Conservation (phyloP, 257 asterid species). For the Ligustrum vulgare region DNA sequence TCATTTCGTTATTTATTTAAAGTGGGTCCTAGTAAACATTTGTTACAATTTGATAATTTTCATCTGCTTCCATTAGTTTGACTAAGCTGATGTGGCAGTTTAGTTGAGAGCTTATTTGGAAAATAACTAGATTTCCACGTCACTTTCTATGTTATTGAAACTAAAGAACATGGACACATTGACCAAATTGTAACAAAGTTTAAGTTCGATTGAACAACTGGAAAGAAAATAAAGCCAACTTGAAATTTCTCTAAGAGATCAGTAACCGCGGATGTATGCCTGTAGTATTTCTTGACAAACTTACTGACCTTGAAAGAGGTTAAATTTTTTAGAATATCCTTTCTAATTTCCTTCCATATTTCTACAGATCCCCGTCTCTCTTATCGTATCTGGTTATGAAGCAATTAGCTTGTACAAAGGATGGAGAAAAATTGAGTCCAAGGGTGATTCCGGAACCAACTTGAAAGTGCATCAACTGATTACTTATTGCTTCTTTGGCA, state of each 20-base stretch:
- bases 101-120: not conserved
- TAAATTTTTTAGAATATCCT: not conserved
- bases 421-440: conserved; percentile 74
- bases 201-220: not conserved
- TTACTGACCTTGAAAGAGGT: not conserved
- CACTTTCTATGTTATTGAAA: not conserved
- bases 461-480: conserved; percentile 61
- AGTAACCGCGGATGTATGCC: not conserved
- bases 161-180: not conserved
- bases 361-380: conserved; percentile 76
- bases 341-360: not conserved
- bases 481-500: conserved; percentile 29
- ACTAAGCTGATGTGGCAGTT: not conserved
- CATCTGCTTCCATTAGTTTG: not conserved
- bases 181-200: not conserved
- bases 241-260: not conserved
- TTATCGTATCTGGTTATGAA: conserved; percentile 69
- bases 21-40: not conserved
- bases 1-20: not conserved
- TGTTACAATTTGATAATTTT: not conserved
- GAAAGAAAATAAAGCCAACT: not conserved
- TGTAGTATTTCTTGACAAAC: not conserved
- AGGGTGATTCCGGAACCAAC: conserved; percentile 68
- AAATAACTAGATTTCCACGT: not conserved
- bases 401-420: conserved; percentile 79